These are phyloP conservation scores for Geotrichum carabidarum DNA, from an alignment of 1,139 yeast species.

Conservation along the genomic window DNA sequence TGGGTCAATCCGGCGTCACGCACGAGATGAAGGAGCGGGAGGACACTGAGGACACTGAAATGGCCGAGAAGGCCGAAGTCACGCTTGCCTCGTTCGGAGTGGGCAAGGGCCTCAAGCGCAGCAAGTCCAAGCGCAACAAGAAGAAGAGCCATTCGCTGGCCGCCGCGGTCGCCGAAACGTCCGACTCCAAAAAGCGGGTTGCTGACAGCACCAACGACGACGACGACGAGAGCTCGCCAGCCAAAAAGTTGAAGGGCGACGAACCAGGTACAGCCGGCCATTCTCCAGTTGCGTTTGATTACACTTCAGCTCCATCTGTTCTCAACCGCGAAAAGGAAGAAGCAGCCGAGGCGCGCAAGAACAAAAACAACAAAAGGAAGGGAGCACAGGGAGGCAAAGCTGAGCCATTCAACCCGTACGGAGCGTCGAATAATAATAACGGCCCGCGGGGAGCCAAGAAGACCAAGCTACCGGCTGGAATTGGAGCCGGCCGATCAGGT, in stretches of 20 bases:
- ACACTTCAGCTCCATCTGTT: constrained; percentile 16
- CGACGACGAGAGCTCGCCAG: constrained; percentile 1
- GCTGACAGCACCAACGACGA: neutral
- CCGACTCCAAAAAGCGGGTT: constrained; percentile 3
- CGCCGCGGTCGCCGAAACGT: neutral
- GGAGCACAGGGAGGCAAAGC: neutral
- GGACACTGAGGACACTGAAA: neutral
- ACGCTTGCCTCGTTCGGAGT: constrained; percentile 1
- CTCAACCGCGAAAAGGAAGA: constrained; percentile 8
- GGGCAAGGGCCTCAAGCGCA: constrained; percentile 3
- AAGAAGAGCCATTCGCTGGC: neutral
- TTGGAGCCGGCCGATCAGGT: neutral
- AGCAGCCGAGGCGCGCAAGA: constrained; percentile 3
- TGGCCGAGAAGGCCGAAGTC: neutral
- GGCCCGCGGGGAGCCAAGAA: neutral
- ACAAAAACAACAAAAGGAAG: constrained; percentile 7
- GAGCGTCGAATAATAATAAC: neutral
- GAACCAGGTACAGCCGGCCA: neutral
- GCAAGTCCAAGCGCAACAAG: constrained; percentile 3
- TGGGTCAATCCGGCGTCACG: constrained; percentile 13
- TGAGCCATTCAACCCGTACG: constrained; percentile 16
- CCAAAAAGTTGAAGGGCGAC: neutral
- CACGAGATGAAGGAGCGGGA: neutral
- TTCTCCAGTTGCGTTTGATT: constrained; percentile 16
- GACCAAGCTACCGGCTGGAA: constrained; percentile 5